These are phyloP conservation scores for Limonium bicolor DNA, from an alignment of 148 eudicot genomes.

Conservation along the genomic window DNA sequence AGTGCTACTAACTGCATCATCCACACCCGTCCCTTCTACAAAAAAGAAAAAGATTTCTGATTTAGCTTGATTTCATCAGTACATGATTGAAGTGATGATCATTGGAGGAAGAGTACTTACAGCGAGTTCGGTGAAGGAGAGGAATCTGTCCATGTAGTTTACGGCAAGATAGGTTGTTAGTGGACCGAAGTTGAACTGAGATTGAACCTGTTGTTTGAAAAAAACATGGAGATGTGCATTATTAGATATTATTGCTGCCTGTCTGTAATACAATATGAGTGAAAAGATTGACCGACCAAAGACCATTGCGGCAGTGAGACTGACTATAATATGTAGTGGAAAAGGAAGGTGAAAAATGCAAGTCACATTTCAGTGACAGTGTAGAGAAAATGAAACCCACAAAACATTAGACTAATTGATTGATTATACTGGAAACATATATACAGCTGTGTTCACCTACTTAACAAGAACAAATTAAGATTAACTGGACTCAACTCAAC, in stretches of 20 bases:
- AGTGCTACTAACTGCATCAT: slow-evolving; percentile 69
- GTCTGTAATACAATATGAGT: not conserved
- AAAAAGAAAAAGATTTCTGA: not conserved
- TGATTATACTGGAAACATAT: not conserved
- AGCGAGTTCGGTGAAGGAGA: slow-evolving; percentile 42
- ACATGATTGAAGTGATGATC: no score
- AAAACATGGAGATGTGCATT: not conserved
- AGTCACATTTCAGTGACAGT: slow-evolving; percentile 11
- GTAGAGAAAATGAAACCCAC: not conserved
- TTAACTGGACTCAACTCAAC: not conserved
- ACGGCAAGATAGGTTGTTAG: slow-evolving; percentile 42
- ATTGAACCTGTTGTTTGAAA: slow-evolving; percentile 68
- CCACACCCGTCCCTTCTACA: slow-evolving; percentile 46
- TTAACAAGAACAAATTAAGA: not conserved
- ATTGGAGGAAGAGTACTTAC: slow-evolving; percentile 22
- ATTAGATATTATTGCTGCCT: not conserved
- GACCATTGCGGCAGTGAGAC: not conserved
- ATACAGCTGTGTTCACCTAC: not conserved
- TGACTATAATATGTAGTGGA: not conserved
- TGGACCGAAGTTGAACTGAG: slow-evolving; percentile 59
- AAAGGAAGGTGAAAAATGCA: slow-evolving; percentile 15
- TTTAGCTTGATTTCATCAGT: not conserved
- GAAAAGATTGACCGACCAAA: not conserved
- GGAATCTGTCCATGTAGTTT: slow-evolving; percentile 74
- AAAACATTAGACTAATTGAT: not conserved